phyloP scores from a whole-genome alignment of 2,329 filamentous ascomycete genomes.

The Cytospora chrysosperma region DNA sequence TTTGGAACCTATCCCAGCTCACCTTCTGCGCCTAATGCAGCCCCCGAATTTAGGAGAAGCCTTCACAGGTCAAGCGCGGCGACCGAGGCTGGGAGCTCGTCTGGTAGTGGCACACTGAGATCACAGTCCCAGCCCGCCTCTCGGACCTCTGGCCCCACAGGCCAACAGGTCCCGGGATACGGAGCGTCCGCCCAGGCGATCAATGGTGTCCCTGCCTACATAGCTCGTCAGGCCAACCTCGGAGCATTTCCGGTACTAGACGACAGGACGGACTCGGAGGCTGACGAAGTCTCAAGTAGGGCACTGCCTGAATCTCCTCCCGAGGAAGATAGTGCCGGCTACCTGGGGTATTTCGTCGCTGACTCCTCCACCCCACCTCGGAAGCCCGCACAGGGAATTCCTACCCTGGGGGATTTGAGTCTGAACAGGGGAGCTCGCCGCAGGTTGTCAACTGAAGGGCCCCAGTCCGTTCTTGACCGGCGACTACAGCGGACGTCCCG shows the following conservation, averaged over 20 bases:
- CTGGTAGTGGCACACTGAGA: conserved; percentile 55
- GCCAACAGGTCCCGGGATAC: conserved; percentile 33
- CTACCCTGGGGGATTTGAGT: conserved; percentile 48
- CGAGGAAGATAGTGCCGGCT: conserved; percentile 45
- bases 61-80: conserved; percentile 53
- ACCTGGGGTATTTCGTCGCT: conserved; percentile 39
- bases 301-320: conserved; percentile 45
- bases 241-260: conserved; percentile 56
- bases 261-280: conserved; percentile 45
- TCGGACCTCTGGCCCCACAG: conserved; percentile 38
- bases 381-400: conserved; percentile 38
- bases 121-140: conserved; percentile 68
- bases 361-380: conserved; percentile 32
- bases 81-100: conserved; percentile 47
- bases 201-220: conserved; percentile 37
- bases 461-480: conserved; percentile 53
- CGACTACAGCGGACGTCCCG: conserved; percentile 53
- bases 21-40: conserved; percentile 46
- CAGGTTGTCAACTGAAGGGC: conserved; percentile 52
- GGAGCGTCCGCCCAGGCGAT: conserved; percentile 36
- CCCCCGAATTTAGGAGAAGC: conserved; percentile 56
- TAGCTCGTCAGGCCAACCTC: conserved; percentile 47
- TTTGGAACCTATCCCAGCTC: conserved; percentile 58
- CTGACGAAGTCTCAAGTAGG: conserved; percentile 44
- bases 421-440: conserved; percentile 42